Base-by-base conservation (phyloP, 2,329 filamentous ascomycete species). In the Colletotrichum musae region DNA sequence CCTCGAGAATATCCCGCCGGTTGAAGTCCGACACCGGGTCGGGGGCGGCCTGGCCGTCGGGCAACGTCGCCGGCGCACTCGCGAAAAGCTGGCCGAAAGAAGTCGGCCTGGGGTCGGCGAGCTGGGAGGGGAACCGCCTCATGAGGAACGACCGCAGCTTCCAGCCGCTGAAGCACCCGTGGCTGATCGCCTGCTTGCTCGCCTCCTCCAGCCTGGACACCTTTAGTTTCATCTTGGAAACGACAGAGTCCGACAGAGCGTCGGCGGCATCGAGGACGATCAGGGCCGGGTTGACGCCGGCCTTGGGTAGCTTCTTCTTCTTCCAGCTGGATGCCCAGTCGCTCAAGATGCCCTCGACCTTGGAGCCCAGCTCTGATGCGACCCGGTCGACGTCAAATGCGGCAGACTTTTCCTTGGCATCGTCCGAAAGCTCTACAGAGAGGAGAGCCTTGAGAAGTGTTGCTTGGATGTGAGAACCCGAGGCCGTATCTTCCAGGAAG, bases 111-210 rank as follows among this genome's bases (percentile, higher is more conserved):
- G 80, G 70, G 0, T 76, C 75, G 6, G 77, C 74, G 18, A 83
- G 64, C 1, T 75, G 71, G 5, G 76, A 70, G 0, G 77, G 73
- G 24, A 84, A 77, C 58, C 82, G 77, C 5, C 74, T 80, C 5
- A 78, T 77, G 12, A 87, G 72, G 62, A 87, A 84, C 3, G 78
- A 81, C 62, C 82, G 80, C 32, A 86, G 72, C 70, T 82, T 82
- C 85, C 86, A 87, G 6, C 83, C 84, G 36, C 77, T 75, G 15
- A 83, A 39, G 32, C 82, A 77, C 1, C 81, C 81, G 5, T 74
- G 69, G 6, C 74, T 53, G 74, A 84, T 80, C 1, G 77, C 76
- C 24, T 77, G 64, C 36, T 73, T 73, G 57, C 78, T 80, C 54
- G 76, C 72, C 65, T 79, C 78, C 58, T 82, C 81, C 6, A 84